Percentiles rank a stretch among this genome's conserved stretches.
These are phyloP conservation scores for Chalara sp. DNA, from an alignment of 2,329 filamentous ascomycete species.

Conservation along the genomic window DNA sequence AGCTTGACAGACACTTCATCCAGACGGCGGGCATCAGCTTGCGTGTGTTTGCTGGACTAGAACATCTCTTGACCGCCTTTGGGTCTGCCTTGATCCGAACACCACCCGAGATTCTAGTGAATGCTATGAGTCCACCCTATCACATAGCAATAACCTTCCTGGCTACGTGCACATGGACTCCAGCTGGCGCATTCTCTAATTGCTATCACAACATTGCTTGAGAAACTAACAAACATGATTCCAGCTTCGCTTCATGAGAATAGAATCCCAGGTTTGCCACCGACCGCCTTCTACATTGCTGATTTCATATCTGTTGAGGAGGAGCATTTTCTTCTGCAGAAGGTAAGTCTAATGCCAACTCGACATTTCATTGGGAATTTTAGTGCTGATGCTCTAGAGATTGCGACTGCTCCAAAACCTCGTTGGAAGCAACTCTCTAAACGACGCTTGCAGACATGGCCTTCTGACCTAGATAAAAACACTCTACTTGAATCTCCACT, in stretches of 20 bases:
- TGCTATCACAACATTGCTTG: slow-evolving; percentile 12
- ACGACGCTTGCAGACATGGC: slow-evolving; percentile 85
- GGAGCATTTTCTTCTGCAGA: slow-evolving; percentile 63
- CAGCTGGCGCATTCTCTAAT: not conserved
- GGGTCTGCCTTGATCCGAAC: too few relatives aligned
- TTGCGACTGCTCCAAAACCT: slow-evolving; percentile 60
- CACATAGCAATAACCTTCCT: too few relatives aligned
- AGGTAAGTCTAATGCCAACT: slow-evolving; percentile 40
- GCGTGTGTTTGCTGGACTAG: too few relatives aligned
- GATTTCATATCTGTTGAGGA: slow-evolving; percentile 76
- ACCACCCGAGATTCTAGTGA: too few relatives aligned
- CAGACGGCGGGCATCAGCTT: too few relatives aligned
- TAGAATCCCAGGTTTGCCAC: slow-evolving; percentile 49
- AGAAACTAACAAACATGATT: slow-evolving; percentile 6
- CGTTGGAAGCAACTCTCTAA: slow-evolving; percentile 86
- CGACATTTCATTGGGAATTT: not conserved
- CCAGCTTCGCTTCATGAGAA: slow-evolving; percentile 39
- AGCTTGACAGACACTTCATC: too few relatives aligned
- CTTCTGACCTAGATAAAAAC: slow-evolving; percentile 73
- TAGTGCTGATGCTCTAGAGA: slow-evolving; percentile 26
- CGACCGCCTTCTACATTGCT: slow-evolving; percentile 74
- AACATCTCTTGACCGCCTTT: too few relatives aligned
- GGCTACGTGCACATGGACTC: too few relatives aligned
- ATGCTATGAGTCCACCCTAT: too few relatives aligned
- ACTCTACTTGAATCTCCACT: slow-evolving; percentile 68